phyloP scores from a whole-genome alignment of 768 basidiomycete genomes.

The Rhizopogon roseolus region DNA sequence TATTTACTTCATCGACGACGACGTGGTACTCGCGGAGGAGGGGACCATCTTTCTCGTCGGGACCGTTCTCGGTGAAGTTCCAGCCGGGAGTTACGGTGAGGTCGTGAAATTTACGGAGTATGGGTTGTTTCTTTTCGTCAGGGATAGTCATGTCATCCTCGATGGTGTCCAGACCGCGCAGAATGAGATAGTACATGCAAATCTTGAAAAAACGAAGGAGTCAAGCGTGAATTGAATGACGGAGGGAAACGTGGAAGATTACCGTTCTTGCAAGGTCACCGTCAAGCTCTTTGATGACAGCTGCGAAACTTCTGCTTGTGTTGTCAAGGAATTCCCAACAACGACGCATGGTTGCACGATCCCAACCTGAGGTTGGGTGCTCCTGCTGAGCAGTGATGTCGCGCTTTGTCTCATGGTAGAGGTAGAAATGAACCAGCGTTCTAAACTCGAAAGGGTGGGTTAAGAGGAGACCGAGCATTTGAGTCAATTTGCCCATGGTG shows the following conservation, averaged over 20 bases:
- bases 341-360: conserved; percentile 77
- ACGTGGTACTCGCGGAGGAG: conserved; percentile 80
- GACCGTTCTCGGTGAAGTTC: conserved; percentile 78
- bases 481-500: conserved; percentile 48
- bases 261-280: conserved; percentile 92
- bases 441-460: conserved; percentile 84
- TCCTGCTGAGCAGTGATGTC: conserved; percentile 77
- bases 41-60: conserved; percentile 83
- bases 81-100: conserved; percentile 80
- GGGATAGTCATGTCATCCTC: conserved; percentile 98
- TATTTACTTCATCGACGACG: conserved; percentile 76
- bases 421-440: conserved; percentile 73
- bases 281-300: conserved; percentile 94
- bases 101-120: conserved; percentile 79
- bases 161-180: conserved; percentile 93
- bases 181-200: conserved; percentile 90
- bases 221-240: background rate
- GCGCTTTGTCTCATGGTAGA: conserved; percentile 78
- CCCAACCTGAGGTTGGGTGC: conserved; percentile 79
- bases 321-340: conserved; percentile 89
- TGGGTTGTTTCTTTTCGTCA: conserved; percentile 78
- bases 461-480: conserved; percentile 61
- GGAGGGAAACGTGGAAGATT: conserved; percentile 9
- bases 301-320: conserved; percentile 86
- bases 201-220: conserved; percentile 46